Evolutionary conservation across 768 basidiomycete genomes (phyloP).

Genomic region (Lentinula raphanica): DNA sequence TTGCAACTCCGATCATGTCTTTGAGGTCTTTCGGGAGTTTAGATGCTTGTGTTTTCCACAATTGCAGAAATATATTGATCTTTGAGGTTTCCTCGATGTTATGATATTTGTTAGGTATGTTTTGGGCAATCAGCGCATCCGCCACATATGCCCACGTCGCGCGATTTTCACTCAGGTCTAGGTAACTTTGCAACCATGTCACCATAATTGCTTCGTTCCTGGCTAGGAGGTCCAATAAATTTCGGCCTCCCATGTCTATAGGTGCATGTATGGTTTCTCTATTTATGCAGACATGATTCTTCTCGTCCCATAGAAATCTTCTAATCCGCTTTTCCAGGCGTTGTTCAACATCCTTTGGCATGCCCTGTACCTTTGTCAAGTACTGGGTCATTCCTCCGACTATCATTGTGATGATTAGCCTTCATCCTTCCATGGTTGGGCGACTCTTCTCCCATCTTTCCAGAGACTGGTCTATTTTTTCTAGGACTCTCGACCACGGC

Average conservation of each 20-base stretch:
- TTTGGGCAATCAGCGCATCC: conserved; percentile 13
- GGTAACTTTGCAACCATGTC: conserved; percentile 21
- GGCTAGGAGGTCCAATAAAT: conserved; percentile 9
- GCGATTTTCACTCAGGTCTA: conserved; percentile 7
- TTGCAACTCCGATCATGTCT: conserved; percentile 16
- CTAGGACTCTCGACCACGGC: conserved; percentile 3
- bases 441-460: conserved; percentile 19
- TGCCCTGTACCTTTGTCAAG: conserved; percentile 27
- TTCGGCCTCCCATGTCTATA: not conserved
- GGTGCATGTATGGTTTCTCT: conserved; percentile 18
- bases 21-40: conserved; percentile 11
- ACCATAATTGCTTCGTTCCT: conserved; percentile 14
- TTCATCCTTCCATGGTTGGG: conserved; percentile 24
- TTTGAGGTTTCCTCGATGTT: not conserved
- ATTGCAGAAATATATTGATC: conserved; percentile 22
- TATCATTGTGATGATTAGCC: conserved; percentile 20
- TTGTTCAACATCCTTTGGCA: conserved; percentile 18
- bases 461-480: conserved; percentile 19
- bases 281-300: conserved; percentile 12
- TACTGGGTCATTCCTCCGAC: conserved; percentile 30
- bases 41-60: conserved; percentile 16
- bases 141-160: conserved; percentile 26
- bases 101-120: conserved; percentile 5
- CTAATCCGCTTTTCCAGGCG: conserved; percentile 12
- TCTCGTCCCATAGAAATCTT: conserved; percentile 16